These are phyloP conservation scores for Thraustochytrium striatum DNA, from an alignment of 352 stramenopile genomes.

Conservation along the genomic window DNA sequence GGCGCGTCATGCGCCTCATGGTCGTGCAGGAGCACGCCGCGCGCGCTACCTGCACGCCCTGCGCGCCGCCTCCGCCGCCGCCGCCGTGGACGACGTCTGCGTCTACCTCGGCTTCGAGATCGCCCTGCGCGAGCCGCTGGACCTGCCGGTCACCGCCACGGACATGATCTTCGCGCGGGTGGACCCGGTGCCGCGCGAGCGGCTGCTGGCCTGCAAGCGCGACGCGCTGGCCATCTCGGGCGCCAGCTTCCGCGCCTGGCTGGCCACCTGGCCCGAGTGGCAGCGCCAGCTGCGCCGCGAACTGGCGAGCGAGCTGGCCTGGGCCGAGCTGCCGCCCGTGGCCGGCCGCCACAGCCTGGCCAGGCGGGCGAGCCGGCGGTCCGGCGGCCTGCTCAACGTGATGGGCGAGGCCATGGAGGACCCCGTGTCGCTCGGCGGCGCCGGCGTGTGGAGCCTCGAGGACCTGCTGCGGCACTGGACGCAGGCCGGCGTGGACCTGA, in stretches of 20 bases:
- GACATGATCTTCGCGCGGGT: conserved; percentile 30
- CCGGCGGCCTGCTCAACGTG: neutral
- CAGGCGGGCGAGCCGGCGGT: neutral
- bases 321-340: neutral
- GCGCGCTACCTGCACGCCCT: neutral
- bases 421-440: conserved; percentile 4
- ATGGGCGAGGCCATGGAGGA: conserved; percentile 7
- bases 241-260: neutral
- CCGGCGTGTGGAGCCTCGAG: neutral
- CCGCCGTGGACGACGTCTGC: conserved; percentile 30
- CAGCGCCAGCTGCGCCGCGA: neutral
- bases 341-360: neutral
- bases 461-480: conserved; percentile 31
- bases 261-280: conserved; percentile 29
- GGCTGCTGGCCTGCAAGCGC: neutral
- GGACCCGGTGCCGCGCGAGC: neutral
- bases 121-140: conserved; percentile 23
- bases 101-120: conserved; percentile 45
- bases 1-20: conserved; percentile 8
- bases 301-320: neutral
- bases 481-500: conserved; percentile 11
- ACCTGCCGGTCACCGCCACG: conserved; percentile 19
- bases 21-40: conserved; percentile 29
- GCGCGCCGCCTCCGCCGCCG: neutral
- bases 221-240: conserved; percentile 16